These are phyloP conservation scores for Cryphonectria japonica DNA, from an alignment of 2,329 filamentous ascomycete genomes.

Conservation along the genomic window DNA sequence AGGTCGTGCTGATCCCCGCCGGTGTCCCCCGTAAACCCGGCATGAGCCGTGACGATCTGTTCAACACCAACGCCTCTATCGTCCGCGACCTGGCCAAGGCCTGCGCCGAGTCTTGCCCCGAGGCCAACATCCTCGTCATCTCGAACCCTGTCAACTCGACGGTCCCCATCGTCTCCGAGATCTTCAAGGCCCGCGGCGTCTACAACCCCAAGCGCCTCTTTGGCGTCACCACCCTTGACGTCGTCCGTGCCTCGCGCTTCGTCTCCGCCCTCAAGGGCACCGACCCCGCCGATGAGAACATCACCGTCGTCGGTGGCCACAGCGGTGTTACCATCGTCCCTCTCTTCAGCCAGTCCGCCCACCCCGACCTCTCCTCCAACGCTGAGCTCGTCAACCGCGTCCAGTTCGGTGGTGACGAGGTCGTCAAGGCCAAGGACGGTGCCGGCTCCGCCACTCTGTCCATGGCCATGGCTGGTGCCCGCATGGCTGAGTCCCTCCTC, in stretches of 20 bases:
- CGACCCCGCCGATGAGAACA: constrained; percentile 90
- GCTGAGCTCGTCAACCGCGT: constrained; percentile 87
- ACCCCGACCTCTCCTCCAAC: constrained; percentile 80
- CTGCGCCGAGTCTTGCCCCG: constrained; percentile 81
- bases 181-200: constrained; percentile 93
- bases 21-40: constrained; percentile 99
- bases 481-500: constrained; percentile 87
- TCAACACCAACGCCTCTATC: constrained; percentile 99
- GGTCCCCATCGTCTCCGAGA: constrained; percentile 94
- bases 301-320: constrained; percentile 96
- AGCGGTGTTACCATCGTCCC: constrained; percentile 98
- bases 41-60: constrained; percentile 99
- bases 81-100: constrained; percentile 98
- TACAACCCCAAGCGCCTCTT: constrained; percentile 99
- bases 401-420: constrained; percentile 98
- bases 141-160: constrained; percentile 99
- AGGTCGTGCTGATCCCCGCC: constrained; percentile 96
- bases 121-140: constrained; percentile 97
- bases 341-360: constrained; percentile 90
- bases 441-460: constrained; percentile 95
- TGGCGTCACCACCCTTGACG: constrained; percentile 98
- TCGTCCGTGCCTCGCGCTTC: constrained; percentile 97
- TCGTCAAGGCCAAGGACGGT: constrained; percentile 98
- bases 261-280: constrained; percentile 91
- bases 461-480: constrained; percentile 94